These are phyloP conservation scores for Penicillium egyptiacum DNA, from an alignment of 495 filamentous ascomycete species.

Conservation along the genomic window DNA sequence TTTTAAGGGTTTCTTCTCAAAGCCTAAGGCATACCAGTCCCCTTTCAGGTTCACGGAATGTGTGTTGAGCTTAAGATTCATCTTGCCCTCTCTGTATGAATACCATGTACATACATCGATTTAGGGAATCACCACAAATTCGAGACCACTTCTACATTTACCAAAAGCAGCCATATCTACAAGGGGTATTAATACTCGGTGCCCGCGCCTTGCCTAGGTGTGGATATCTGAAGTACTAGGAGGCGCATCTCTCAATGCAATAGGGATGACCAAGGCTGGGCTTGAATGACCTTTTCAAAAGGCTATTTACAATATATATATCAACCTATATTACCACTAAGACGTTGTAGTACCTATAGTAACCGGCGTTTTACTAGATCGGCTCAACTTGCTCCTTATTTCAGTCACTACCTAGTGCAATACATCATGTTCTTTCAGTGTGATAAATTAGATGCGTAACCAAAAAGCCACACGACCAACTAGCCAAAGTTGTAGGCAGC, in stretches of 20 bases:
- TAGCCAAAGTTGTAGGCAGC: slow-evolving; percentile 65
- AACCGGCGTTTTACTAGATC: background rate
- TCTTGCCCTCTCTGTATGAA: background rate
- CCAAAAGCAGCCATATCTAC: background rate
- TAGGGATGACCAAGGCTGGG: no score
- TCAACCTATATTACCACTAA: no score
- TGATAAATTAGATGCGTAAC: slow-evolving; percentile 81
- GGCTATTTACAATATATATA: no score
- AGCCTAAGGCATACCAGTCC: background rate
- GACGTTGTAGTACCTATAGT: no score
- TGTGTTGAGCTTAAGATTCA: background rate
- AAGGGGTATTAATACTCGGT: background rate
- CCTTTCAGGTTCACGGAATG: background rate
- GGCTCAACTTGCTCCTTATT: background rate
- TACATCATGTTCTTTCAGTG: slow-evolving; percentile 61
- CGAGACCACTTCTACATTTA: background rate
- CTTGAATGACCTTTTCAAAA: no score
- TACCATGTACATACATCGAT: slow-evolving; percentile 3
- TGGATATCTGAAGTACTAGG: no score
- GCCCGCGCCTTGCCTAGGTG: no score
- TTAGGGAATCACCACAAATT: background rate
- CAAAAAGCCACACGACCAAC: slow-evolving; percentile 67
- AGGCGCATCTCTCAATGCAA: no score
- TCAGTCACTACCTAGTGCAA: no score
- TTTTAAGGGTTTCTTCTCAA: background rate